Evolutionary conservation across 192 early-diverging fungal species (phyloP), one percentile per base, ranked within the genome.

Genomic region (Rhizophagus clarus): DNA sequence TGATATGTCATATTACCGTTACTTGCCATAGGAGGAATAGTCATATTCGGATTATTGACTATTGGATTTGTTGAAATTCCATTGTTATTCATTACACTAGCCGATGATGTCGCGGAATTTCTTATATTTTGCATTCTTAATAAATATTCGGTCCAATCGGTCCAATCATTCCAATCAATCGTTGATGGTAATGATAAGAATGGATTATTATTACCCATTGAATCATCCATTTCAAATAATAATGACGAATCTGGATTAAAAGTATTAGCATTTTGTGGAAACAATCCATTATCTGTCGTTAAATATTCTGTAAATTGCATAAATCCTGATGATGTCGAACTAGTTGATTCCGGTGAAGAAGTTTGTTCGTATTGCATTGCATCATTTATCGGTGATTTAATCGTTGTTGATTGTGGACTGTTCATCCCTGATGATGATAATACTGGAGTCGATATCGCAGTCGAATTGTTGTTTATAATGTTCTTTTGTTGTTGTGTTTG

Each of bases 211-310:
- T 70, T 37, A 40, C 20, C 7, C 32, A 70, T 70, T 17, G 40
- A 64, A 12, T 78, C 76, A 24, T 71, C 51, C 26, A 32, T 69
- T 72, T 79, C 49, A 71, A 71, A 79, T 37, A 71, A 24, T 22
- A 79, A 34, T 22, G 67, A 34, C 62, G 51, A 40, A 28, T 78
- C 76, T 6, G 69, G n/a, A 60, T 29, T n/a, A 70, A 70, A 70
- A 34, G 56, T 49, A 71, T 79, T 68, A 9, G 68, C 68, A 40
- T 79, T 79, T 60, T 66, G 66, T 2, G 62, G 67, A 70, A 79
- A 79, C 3, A 71, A 61, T n/a, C 24, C 63, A 69, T 51, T 37
- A 51, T 69, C 49, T 37, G 62, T 61, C 24, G 37, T 42, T 49
- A 71, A 32, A 29, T 32, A 32, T 22, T 69, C 31, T 8, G 24